Conservation (phyloP, 331 rosid species). For the Pyrus hybrid region DNA sequence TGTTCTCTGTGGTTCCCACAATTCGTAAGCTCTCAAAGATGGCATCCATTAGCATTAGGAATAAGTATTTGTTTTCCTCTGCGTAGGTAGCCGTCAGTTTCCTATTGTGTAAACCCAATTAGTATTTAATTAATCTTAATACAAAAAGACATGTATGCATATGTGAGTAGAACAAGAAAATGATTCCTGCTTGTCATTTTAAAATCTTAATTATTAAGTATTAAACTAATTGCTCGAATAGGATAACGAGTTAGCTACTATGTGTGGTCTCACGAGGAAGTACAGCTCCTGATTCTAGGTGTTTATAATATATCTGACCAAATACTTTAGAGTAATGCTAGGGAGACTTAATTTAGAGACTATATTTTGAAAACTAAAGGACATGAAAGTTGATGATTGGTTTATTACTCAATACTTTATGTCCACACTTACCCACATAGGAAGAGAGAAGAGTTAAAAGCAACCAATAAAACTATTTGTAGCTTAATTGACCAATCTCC, state of each 20-base stretch:
- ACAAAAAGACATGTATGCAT: neutral
- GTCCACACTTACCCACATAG: neutral
- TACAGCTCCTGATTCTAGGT: neutral
- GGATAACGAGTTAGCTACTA: neutral
- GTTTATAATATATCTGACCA: neutral
- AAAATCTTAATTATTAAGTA: neutral
- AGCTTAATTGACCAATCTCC: neutral
- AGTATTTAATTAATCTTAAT: neutral
- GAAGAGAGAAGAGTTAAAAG: neutral
- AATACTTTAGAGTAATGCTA: neutral
- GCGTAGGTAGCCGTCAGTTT: conserved; percentile 54
- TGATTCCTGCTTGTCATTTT: neutral
- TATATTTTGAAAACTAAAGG: too few species aligned
- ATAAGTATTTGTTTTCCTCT: conserved; percentile 48
- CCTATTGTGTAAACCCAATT: conserved; percentile 17
- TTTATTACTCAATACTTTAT: neutral
- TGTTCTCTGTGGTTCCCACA: conserved; percentile 14
- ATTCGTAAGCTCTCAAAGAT: conserved; percentile 58
- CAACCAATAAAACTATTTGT: neutral
- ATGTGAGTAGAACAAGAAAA: neutral
- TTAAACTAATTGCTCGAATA: neutral
- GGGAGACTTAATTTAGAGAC: too few species aligned
- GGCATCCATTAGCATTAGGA: conserved; percentile 49
- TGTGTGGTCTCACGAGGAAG: neutral
- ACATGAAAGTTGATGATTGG: too few species aligned